phyloP scores from a whole-genome alignment of 176 grass and related monocot genomes.

The Microstegium vimineum region DNA sequence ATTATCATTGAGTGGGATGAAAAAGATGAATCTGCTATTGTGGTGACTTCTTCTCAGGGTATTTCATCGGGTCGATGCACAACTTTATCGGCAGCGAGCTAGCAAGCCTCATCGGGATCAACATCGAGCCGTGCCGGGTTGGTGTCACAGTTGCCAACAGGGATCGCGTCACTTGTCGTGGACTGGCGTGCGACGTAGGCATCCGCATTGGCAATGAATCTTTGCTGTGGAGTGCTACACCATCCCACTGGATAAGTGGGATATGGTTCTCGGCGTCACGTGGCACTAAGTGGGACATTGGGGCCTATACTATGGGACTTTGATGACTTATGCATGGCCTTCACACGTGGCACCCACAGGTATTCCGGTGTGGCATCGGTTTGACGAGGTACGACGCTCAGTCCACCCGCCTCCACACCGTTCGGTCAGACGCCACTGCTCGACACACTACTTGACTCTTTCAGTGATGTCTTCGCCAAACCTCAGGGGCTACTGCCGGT shows the following conservation, averaged over 20 bases:
- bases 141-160: neutral
- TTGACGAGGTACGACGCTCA: rapidly evolving
- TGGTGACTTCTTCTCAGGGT: too few species aligned
- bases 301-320: neutral
- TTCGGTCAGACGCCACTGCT: too few species aligned
- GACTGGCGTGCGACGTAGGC: rapidly evolving
- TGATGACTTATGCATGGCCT: neutral
- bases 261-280: neutral
- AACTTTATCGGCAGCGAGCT: too few species aligned
- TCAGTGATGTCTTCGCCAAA: rapidly evolving
- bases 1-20: too few species aligned
- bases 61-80: rapidly evolving
- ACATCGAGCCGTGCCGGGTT: too few species aligned
- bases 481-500: too few species aligned
- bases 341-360: neutral
- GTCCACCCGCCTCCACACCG: neutral
- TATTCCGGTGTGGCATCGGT: rapidly evolving
- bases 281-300: rapidly evolving
- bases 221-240: neutral
- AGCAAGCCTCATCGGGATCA: rapidly evolving
- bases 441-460: rapidly evolving
- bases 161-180: rapidly evolving
- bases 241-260: rapidly evolving
- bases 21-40: too few species aligned
- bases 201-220: neutral